Evolutionary conservation across 1,284 basidiomycete genomes (phyloP).

Genomic region (Fomitopsis schrenkii): DNA sequence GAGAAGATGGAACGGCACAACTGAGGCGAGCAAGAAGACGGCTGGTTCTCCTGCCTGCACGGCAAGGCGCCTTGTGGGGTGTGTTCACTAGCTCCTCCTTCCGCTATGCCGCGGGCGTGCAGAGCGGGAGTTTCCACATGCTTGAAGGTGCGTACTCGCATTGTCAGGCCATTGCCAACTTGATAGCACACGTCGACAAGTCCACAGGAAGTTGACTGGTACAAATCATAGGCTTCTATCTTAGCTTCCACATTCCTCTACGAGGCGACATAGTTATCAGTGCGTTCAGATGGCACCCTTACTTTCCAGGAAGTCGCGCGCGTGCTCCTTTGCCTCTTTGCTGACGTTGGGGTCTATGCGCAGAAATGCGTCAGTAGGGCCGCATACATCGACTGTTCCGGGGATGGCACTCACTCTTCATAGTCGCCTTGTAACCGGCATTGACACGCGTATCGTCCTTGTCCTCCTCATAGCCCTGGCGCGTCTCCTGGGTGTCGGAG

Average conservation of each 20-base stretch:
- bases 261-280: too few species aligned
- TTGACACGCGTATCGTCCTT: conserved; percentile 29
- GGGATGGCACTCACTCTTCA: conserved; percentile 34
- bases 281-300: conserved; percentile 15
- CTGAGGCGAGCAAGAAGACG: conserved; percentile 31
- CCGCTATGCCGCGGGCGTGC: not conserved
- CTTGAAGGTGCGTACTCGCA: not conserved
- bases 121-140: not conserved
- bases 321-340: conserved; percentile 46
- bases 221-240: too few species aligned
- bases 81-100: not conserved
- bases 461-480: conserved; percentile 13
- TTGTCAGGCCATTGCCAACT: not conserved
- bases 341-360: conserved; percentile 38
- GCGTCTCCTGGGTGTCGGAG: conserved; percentile 14
- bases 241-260: too few species aligned
- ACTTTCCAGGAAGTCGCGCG: conserved; percentile 35
- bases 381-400: not conserved
- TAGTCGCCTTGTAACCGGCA: conserved; percentile 47
- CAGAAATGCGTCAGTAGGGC: conserved; percentile 4
- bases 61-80: conserved; percentile 26
- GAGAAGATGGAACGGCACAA: conserved; percentile 23
- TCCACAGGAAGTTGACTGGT: not conserved
- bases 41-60: conserved; percentile 30
- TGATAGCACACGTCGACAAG: not conserved